phyloP scores from a whole-genome alignment of 768 basidiomycete genomes.

The Peribolospora kevripleyi region DNA sequence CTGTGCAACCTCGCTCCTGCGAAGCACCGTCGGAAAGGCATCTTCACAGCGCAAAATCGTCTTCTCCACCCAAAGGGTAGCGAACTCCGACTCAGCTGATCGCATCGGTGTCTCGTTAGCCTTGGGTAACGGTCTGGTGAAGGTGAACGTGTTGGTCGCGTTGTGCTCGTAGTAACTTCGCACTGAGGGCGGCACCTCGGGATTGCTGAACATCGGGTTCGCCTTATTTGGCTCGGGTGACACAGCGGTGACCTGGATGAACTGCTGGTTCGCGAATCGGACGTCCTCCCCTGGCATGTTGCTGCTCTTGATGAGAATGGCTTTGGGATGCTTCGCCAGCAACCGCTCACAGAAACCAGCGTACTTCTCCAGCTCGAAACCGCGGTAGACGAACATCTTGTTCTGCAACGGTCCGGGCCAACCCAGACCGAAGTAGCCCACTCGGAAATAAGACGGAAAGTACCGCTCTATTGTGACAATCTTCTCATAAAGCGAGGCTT shows the following conservation, averaged over 20 bases:
- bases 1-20: constrained; percentile 61
- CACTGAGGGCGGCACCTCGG: constrained; percentile 7
- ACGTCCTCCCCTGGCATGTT: constrained; percentile 61
- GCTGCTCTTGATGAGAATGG: constrained; percentile 45
- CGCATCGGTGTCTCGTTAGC: not conserved
- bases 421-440: constrained; percentile 64
- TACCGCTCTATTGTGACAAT: constrained; percentile 12
- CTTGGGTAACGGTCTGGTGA: constrained; percentile 41
- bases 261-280: constrained; percentile 51
- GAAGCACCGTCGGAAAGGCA: constrained; percentile 69
- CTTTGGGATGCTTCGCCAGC: constrained; percentile 68
- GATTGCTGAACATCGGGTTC: constrained; percentile 38
- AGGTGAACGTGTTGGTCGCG: constrained; percentile 60
- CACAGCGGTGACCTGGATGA: constrained; percentile 70
- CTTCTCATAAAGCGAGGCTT: constrained; percentile 10
- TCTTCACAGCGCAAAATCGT: constrained; percentile 51
- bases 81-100: constrained; percentile 6
- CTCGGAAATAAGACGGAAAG: constrained; percentile 42
- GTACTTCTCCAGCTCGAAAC: constrained; percentile 83
- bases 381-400: constrained; percentile 80
- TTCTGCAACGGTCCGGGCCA: constrained; percentile 63
- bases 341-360: constrained; percentile 66
- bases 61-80: constrained; percentile 52
- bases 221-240: constrained; percentile 51
- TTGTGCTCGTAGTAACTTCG: constrained; percentile 73